Conservation (phyloP, 805 yeast species). For the Clavispora fructus region DNA sequence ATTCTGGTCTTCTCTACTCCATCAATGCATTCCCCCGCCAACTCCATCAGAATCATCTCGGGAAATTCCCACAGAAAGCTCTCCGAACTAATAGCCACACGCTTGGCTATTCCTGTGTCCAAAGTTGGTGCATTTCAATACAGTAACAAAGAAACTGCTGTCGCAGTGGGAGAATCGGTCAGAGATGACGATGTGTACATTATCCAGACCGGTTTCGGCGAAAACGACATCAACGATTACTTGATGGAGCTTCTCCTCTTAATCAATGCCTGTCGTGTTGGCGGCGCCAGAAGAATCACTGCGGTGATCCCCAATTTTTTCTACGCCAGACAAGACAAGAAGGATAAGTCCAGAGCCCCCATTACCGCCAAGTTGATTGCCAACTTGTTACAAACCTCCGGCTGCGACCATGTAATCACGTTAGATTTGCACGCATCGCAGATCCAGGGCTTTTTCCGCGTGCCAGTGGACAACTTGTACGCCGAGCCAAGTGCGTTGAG, state of each 20-base stretch:
- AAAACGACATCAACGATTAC: conserved; percentile 67
- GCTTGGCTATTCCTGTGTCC: conserved; percentile 62
- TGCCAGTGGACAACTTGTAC: conserved; percentile 92
- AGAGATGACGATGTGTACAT: conserved; percentile 88
- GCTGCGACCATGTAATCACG: conserved; percentile 92
- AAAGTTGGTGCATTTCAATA: conserved; percentile 79
- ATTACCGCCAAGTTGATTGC: conserved; percentile 94
- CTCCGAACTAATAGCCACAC: conserved; percentile 64
- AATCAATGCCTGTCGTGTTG: conserved; percentile 93
- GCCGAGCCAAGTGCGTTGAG: conserved; percentile 89
- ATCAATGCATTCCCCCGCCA: conserved; percentile 11
- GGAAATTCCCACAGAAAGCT: conserved; percentile 83
- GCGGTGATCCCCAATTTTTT: conserved; percentile 96
- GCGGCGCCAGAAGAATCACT: conserved; percentile 89
- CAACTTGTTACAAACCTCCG: conserved; percentile 85
- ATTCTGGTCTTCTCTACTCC: neutral
- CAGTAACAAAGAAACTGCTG: conserved; percentile 84
- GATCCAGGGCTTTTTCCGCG: conserved; percentile 93
- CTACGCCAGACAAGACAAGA: conserved; percentile 95
- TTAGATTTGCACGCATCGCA: conserved; percentile 97
- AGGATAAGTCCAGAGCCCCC: conserved; percentile 94
- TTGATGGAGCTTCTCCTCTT: conserved; percentile 83
- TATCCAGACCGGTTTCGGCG: conserved; percentile 82
- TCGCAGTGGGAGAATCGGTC: conserved; percentile 77
- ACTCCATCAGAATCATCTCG: conserved; percentile 46